A percentile compares a stretch with the other conserved stretches of the same genome.
phyloP scores from a whole-genome alignment of 2,329 filamentous ascomycete species.

The Beauveria sp. region DNA sequence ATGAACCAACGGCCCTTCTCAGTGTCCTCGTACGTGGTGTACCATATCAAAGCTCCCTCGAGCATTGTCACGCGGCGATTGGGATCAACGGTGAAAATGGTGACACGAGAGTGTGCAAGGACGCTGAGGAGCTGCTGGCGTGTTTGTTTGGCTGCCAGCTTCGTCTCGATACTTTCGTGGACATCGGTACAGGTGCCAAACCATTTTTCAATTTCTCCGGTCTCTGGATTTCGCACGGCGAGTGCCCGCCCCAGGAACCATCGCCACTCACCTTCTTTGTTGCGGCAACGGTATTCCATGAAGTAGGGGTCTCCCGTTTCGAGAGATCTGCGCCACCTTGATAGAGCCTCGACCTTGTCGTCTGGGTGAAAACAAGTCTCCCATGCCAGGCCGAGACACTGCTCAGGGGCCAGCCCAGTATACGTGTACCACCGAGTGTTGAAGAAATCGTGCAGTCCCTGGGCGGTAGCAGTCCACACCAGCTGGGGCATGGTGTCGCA shows the following conservation, averaged over 20 bases:
- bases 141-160: constrained; percentile 56
- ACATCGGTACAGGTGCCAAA: constrained; percentile 77
- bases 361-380: constrained; percentile 60
- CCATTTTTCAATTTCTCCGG: constrained; percentile 67
- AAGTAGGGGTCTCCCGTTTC: constrained; percentile 60
- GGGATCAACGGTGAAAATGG: constrained; percentile 64
- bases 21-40: constrained; percentile 31
- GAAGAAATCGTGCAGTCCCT: constrained; percentile 65
- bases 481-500: constrained; percentile 66
- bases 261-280: constrained; percentile 61
- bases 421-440: constrained; percentile 75
- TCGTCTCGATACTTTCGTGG: constrained; percentile 63
- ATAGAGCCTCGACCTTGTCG: constrained; percentile 49
- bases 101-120: constrained; percentile 66
- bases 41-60: constrained; percentile 58
- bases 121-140: constrained; percentile 66
- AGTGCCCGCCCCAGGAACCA: constrained; percentile 73
- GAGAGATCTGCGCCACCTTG: constrained; percentile 55
- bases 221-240: constrained; percentile 57
- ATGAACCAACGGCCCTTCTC: constrained; percentile 42
- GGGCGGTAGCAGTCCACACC: constrained; percentile 65
- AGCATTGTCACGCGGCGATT: constrained; percentile 57
- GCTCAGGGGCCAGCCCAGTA: constrained; percentile 57
- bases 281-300: constrained; percentile 63
- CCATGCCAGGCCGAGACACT: constrained; percentile 58